Evolutionary conservation across 805 yeast species (phyloP), one percentile per base, ranked within the genome.

Genomic region (Saccharomycopsis fodiens): DNA sequence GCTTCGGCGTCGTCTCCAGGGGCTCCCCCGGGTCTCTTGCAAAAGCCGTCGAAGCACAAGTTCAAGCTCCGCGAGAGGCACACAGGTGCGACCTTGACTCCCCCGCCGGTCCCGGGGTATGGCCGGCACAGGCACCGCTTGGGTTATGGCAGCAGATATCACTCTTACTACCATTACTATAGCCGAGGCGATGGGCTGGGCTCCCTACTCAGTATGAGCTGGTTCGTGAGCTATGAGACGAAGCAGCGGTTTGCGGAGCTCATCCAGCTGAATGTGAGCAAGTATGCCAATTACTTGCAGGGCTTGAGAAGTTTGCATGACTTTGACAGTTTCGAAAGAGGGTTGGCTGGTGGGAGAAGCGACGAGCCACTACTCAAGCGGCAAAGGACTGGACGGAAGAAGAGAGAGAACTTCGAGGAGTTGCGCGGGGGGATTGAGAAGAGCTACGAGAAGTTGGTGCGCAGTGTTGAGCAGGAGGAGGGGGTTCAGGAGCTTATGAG

Each of bases 151-250:
- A 37, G 13, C 16, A 35, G 23, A 37, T 32, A 15, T 10, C 8
- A 17, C 17, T 10, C 23, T 5, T 41, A 41, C 23, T 31, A 41
- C 23, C 30, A 40, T 22, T 7, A 31, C 12, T 17, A 41, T 16
- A 7, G 21, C 21, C 19, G 4, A 22, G 35, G 20, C 21, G 27
- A 23, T 4, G 35, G 12, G 15, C 22, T 3, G 5, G 50, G 42
- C 6, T 42, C 47, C 13, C 46, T 42, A 31, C 37, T 49, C 39
- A 42, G 47, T 23, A 46, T 44, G 12, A 39, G 43, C 15, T 49
- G 52, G 52, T 49, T 49, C 30, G 39, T 49, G 13, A 35, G 21
- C 15, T 25, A 30, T n/a, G 47, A 49, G 7, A 13, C 43, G 4
- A 46, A 46, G 25, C 27, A 19, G 30, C 35, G 38, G 22, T 46